Conservation (phyloP, 164 flowering plant species). For the Buxus sempervirens region DNA sequence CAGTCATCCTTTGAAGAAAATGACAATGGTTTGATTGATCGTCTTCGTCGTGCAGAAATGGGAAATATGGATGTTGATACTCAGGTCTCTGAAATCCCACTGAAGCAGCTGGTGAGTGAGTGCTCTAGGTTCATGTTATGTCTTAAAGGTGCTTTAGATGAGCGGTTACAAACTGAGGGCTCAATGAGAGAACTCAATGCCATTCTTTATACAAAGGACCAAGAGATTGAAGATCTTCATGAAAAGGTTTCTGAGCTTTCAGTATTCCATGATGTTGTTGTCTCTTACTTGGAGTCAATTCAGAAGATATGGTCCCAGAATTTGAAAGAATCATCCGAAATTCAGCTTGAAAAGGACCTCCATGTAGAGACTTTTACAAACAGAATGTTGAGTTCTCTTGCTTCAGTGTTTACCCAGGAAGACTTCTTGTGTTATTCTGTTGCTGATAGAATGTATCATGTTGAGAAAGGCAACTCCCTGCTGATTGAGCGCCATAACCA, state of each 20-base stretch:
- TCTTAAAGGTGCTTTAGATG: slow-evolving; percentile 35
- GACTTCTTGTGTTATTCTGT: slow-evolving; percentile 40
- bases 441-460: slow-evolving; percentile 34
- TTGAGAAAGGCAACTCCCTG: slow-evolving; percentile 39
- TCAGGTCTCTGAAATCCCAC: slow-evolving; percentile 17
- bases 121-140: slow-evolving; percentile 33
- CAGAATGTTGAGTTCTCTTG: slow-evolving; percentile 47
- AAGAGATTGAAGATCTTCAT: slow-evolving; percentile 59
- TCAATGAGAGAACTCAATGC: slow-evolving; percentile 50
- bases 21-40: slow-evolving; percentile 19
- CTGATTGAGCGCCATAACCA: slow-evolving; percentile 46
- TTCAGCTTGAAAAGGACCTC: slow-evolving; percentile 34
- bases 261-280: slow-evolving; percentile 30
- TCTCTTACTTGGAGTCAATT: slow-evolving; percentile 25
- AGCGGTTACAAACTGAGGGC: slow-evolving; percentile 35
- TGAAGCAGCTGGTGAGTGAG: slow-evolving; percentile 42
- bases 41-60: slow-evolving; percentile 21
- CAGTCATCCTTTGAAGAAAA: slow-evolving; percentile 18
- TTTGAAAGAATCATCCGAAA: slow-evolving; percentile 22
- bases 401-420: slow-evolving; percentile 31
- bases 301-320: slow-evolving; percentile 18
- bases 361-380: slow-evolving; percentile 34
- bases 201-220: slow-evolving; percentile 40
- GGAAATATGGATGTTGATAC: slow-evolving; percentile 12
- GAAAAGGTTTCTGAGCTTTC: slow-evolving; percentile 45